Conservation (phyloP, 2,329 filamentous ascomycete species). For the Sordariomycetes sp. region DNA sequence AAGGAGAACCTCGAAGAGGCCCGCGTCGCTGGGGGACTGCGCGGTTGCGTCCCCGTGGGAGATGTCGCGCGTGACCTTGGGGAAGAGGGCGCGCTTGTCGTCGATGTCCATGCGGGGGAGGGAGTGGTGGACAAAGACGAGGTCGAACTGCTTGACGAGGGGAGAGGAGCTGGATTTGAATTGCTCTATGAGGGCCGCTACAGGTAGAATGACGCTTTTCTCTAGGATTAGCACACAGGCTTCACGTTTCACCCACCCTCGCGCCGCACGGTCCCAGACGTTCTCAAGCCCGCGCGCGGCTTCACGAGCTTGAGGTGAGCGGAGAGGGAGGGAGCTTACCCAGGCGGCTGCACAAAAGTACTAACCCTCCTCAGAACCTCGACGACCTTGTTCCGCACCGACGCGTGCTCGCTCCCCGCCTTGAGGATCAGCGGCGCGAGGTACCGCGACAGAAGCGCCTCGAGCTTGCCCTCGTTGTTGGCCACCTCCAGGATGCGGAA, state of each 20-base stretch:
- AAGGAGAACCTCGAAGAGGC: slow-evolving; percentile 73
- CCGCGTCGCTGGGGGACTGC: slow-evolving; percentile 16
- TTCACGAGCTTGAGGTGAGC: too few relatives aligned
- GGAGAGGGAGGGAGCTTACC: slow-evolving; percentile 23
- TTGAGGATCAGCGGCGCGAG: slow-evolving; percentile 76
- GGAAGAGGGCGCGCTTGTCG: slow-evolving; percentile 61
- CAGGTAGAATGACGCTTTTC: slow-evolving; percentile 62
- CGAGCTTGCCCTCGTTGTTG: slow-evolving; percentile 72
- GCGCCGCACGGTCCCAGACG: not conserved
- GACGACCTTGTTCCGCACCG: slow-evolving; percentile 64
- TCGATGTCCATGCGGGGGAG: slow-evolving; percentile 31
- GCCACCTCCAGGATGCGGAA: slow-evolving; percentile 67
- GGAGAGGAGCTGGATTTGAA: slow-evolving; percentile 66
- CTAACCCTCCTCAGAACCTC: slow-evolving; percentile 37
- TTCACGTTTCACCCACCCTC: not conserved
- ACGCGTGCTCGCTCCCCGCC: slow-evolving; percentile 64
- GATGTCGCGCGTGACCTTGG: slow-evolving; percentile 55
- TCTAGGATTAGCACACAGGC: not conserved
- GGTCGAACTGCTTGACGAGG: slow-evolving; percentile 76
- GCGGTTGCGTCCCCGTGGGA: slow-evolving; percentile 31
- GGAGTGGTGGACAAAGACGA: slow-evolving; percentile 82
- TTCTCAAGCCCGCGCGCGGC: too few relatives aligned
- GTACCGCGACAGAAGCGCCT: slow-evolving; percentile 64
- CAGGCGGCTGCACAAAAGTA: slow-evolving; percentile 36
- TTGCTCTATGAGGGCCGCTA: slow-evolving; percentile 72